Percentiles rank a stretch among this genome's conserved stretches.
phyloP scores from a whole-genome alignment of 108 stramenopile genomes.

The Cyclotella atomus region DNA sequence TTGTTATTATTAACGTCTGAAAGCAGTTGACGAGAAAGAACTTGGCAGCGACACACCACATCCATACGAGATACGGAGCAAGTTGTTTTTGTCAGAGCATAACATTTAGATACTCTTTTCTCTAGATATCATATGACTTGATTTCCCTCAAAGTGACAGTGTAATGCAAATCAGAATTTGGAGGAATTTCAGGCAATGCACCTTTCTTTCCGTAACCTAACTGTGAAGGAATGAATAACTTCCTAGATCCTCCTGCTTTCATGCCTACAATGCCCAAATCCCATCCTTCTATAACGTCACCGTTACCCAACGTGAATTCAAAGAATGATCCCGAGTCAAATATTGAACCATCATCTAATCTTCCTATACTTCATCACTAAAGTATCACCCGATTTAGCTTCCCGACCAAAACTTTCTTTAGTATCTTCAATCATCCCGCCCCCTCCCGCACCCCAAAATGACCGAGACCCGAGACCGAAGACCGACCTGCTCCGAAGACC shows the following conservation, averaged over 20 bases:
- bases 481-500: no score
- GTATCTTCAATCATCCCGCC: not conserved
- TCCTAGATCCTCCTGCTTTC: conserved; percentile 86
- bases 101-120: no score
- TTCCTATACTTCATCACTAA: conserved; percentile 83
- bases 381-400: conserved; percentile 61
- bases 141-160: conserved; percentile 62
- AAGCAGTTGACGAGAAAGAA: no score
- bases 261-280: conserved; percentile 87
- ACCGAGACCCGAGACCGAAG: no score
- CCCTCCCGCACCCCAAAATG: no score
- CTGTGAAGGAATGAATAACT: conserved; percentile 84
- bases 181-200: conserved; percentile 83
- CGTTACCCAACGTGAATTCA: conserved; percentile 74
- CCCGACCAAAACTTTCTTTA: conserved; percentile 34
- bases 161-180: conserved; percentile 83
- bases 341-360: conserved; percentile 63
- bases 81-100: no score
- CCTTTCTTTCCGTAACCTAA: conserved; percentile 93
- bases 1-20: no score
- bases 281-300: conserved; percentile 92
- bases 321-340: conserved; percentile 77
- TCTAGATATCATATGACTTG: no score
- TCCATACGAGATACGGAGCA: no score
- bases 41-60: no score